A percentile compares a stretch with the other conserved stretches of the same genome.
Conservation (phyloP, 1,139 yeast species). For the Suhomyces wounanorum region DNA sequence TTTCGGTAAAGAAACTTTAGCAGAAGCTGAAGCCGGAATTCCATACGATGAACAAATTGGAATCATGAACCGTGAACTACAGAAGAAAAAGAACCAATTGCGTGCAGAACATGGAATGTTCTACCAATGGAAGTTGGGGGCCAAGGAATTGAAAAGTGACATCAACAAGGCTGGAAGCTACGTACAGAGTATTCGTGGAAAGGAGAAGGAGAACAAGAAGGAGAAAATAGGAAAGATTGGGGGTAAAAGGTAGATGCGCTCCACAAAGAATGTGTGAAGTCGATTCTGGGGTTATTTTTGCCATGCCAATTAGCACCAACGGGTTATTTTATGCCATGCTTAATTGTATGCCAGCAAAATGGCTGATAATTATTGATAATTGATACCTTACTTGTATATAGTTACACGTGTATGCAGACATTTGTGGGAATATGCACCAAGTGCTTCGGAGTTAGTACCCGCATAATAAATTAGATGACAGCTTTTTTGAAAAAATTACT, state of each 20-base stretch:
- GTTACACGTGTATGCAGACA: background rate
- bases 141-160: conserved; percentile 37
- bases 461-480: background rate
- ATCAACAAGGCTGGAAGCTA: conserved; percentile 24
- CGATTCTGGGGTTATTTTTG: too few relatives aligned
- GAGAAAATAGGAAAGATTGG: conserved; percentile 10
- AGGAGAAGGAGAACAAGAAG: conserved; percentile 6
- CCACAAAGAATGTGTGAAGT: background rate
- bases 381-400: background rate
- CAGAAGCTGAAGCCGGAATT: conserved; percentile 74
- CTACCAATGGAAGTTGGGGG: conserved; percentile 43
- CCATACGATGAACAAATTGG: conserved; percentile 62
- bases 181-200: conserved; percentile 13
- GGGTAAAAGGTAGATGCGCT: conserved; percentile 4
- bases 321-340: too few relatives aligned
- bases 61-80: conserved; percentile 40
- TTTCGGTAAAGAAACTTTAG: conserved; percentile 75
- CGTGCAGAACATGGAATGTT: conserved; percentile 43
- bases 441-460: background rate
- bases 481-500: background rate
- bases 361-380: too few relatives aligned
- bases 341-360: too few relatives aligned
- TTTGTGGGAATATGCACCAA: background rate
- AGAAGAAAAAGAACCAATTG: conserved; percentile 42
- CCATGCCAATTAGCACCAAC: too few relatives aligned